A percentile compares a stretch with the other conserved stretches of the same genome.
Conservation (phyloP, 768 basidiomycete genomes). For the Boletus edulis region DNA sequence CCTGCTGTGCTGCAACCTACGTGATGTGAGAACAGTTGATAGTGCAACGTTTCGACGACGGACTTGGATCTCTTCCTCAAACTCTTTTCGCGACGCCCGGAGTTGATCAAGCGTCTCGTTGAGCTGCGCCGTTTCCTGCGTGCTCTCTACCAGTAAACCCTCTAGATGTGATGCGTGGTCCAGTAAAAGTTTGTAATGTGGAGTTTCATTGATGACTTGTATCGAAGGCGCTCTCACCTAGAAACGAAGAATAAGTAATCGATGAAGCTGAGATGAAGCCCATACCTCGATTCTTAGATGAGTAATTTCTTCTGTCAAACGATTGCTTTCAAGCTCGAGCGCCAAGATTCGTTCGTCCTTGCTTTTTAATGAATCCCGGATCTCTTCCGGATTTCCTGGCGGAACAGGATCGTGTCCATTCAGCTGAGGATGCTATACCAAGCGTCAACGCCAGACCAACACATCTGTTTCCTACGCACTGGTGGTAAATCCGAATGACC, state of each 20-base stretch:
- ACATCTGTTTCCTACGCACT: constrained; percentile 56
- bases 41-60: constrained; percentile 20
- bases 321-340: constrained; percentile 45
- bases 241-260: not conserved
- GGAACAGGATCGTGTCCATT: constrained; percentile 42
- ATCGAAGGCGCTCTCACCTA: constrained; percentile 44
- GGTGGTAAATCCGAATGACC: constrained; percentile 59
- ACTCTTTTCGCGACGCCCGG: constrained; percentile 40
- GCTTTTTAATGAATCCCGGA: constrained; percentile 24
- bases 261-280: not conserved
- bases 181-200: constrained; percentile 55
- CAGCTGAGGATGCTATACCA: constrained; percentile 38
- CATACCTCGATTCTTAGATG: constrained; percentile 46
- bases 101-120: constrained; percentile 45
- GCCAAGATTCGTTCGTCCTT: constrained; percentile 45
- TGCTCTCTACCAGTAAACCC: constrained; percentile 38
- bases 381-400: constrained; percentile 41
- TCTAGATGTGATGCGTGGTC: constrained; percentile 52
- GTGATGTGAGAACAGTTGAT: constrained; percentile 12
- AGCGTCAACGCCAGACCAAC: constrained; percentile 35
- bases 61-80: constrained; percentile 46
- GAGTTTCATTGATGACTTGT: constrained; percentile 45
- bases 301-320: constrained; percentile 45
- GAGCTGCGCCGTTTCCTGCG: constrained; percentile 38
- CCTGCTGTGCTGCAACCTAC: constrained; percentile 44